These are phyloP conservation scores for Pythium monospermum DNA, from an alignment of 352 stramenopile species.

Conservation along the genomic window DNA sequence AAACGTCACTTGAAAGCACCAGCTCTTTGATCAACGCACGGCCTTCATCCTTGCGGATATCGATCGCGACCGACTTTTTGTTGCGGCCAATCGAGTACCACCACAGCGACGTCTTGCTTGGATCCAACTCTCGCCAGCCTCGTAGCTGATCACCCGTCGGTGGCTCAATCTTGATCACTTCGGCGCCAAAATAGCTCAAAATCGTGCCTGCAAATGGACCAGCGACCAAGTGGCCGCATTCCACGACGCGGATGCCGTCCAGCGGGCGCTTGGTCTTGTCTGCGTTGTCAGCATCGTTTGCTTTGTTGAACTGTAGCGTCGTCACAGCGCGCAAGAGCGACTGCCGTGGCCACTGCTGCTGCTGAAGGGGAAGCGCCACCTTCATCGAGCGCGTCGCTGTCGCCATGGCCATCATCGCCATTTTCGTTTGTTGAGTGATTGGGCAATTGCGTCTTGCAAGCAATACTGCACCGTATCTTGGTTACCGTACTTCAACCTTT, in stretches of 20 bases:
- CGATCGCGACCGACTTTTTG: slow-evolving; percentile 80
- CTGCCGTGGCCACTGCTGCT: no score
- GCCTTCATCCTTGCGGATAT: slow-evolving; percentile 70
- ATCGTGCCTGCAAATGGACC: slow-evolving; percentile 81
- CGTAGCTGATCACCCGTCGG: slow-evolving; percentile 81
- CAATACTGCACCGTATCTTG: no score
- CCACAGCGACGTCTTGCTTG: slow-evolving; percentile 76
- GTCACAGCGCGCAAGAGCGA: slow-evolving; percentile 12
- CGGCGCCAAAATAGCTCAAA: slow-evolving; percentile 85
- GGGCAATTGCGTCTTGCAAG: no score
- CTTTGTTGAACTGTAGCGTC: slow-evolving; percentile 13
- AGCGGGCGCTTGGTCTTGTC: slow-evolving; percentile 37
- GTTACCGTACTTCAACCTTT: no score
- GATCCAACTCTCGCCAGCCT: slow-evolving; percentile 71
- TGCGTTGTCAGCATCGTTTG: not conserved
- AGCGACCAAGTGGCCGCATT: slow-evolving; percentile 78
- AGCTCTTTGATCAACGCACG: slow-evolving; percentile 67
- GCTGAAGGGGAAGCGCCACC: no score
- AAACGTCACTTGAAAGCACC: slow-evolving; percentile 67
- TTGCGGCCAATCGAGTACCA: slow-evolving; percentile 88
- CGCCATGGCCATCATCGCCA: no score
- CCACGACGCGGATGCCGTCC: slow-evolving; percentile 65
- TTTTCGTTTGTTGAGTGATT: no score
- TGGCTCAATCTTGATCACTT: slow-evolving; percentile 89
- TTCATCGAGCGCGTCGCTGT: no score